Percentiles rank a stretch among this genome's conserved stretches.
These are phyloP conservation scores for Pholiota adiposa DNA, from an alignment of 1,284 basidiomycete species.

Conservation along the genomic window DNA sequence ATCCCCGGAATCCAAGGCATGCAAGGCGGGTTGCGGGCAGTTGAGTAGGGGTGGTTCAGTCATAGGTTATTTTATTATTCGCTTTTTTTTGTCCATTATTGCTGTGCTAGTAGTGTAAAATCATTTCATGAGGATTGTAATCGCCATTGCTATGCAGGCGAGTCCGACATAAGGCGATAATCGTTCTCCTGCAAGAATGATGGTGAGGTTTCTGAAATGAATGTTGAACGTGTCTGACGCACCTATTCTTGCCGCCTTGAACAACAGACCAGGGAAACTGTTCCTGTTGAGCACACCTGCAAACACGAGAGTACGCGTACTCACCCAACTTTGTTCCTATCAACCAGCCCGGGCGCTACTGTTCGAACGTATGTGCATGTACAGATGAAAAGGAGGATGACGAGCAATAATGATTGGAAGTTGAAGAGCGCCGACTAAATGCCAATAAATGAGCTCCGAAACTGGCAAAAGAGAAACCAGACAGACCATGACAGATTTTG, in stretches of 20 bases:
- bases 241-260: slow-evolving; percentile 94
- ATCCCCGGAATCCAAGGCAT: slow-evolving; percentile 31
- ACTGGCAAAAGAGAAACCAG: not conserved
- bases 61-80: slow-evolving; percentile 14
- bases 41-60: slow-evolving; percentile 3
- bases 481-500: too few species aligned
- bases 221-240: slow-evolving; percentile 27
- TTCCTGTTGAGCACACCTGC: not conserved
- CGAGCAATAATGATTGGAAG: slow-evolving; percentile 94
- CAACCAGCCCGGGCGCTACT: slow-evolving; percentile 87
- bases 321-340: slow-evolving; percentile 94
- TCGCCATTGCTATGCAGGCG: slow-evolving; percentile 82
- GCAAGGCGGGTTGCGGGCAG: slow-evolving; percentile 20
- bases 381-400: slow-evolving; percentile 93
- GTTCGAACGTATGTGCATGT: slow-evolving; percentile 96
- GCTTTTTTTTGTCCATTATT: slow-evolving; percentile 19
- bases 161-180: slow-evolving; percentile 84
- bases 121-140: slow-evolving; percentile 48
- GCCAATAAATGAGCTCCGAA: not conserved
- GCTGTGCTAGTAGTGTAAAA: slow-evolving; percentile 19
- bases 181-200: slow-evolving; percentile 70
- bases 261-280: slow-evolving; percentile 91
- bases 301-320: slow-evolving; percentile 30
- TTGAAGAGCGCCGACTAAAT: slow-evolving; percentile 95
- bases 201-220: not conserved